phyloP scores from a whole-genome alignment of 306 rosid species.

The Gillenia trifoliata region DNA sequence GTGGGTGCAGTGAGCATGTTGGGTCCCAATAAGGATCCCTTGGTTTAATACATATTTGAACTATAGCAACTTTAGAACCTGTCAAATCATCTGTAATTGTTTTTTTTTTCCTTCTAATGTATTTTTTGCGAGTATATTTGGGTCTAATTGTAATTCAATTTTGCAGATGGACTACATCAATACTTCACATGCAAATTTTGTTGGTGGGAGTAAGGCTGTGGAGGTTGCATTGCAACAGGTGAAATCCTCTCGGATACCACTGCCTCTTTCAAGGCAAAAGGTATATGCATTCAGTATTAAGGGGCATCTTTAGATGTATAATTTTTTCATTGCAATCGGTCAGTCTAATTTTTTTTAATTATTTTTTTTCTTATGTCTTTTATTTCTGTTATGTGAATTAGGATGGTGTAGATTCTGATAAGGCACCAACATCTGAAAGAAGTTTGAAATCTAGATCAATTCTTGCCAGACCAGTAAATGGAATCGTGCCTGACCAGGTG shows the following conservation, averaged over 20 bases:
- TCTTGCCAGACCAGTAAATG: slow-evolving; percentile 85
- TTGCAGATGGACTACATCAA: slow-evolving; percentile 97
- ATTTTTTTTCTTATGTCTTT: not conserved
- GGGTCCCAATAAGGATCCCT: not conserved
- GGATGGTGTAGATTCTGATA: slow-evolving; percentile 82
- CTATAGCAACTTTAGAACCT: not conserved
- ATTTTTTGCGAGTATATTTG: not conserved
- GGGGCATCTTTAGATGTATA: slow-evolving; percentile 11
- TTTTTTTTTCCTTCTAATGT: not conserved
- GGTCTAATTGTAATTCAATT: slow-evolving; percentile 15
- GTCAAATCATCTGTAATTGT: not conserved
- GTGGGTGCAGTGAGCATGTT: no score
- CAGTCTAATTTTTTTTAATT: not conserved
- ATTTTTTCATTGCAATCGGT: not conserved
- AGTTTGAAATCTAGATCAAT: slow-evolving; percentile 60
- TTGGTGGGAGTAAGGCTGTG: slow-evolving; percentile 95
- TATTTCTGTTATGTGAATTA: slow-evolving; percentile 22
- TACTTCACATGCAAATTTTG: slow-evolving; percentile 93
- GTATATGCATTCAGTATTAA: slow-evolving; percentile 31
- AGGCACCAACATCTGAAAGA: slow-evolving; percentile 78
- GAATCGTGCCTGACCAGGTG: slow-evolving; percentile 78
- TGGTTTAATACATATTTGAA: not conserved
- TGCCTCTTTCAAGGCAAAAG: slow-evolving; percentile 63
- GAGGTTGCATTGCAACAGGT: slow-evolving; percentile 76
- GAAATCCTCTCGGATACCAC: slow-evolving; percentile 61